A percentile compares a stretch with the other conserved stretches of the same genome.
Conservation (phyloP, 176 grass and related monocot genomes). For the Saccharum officinarum region DNA sequence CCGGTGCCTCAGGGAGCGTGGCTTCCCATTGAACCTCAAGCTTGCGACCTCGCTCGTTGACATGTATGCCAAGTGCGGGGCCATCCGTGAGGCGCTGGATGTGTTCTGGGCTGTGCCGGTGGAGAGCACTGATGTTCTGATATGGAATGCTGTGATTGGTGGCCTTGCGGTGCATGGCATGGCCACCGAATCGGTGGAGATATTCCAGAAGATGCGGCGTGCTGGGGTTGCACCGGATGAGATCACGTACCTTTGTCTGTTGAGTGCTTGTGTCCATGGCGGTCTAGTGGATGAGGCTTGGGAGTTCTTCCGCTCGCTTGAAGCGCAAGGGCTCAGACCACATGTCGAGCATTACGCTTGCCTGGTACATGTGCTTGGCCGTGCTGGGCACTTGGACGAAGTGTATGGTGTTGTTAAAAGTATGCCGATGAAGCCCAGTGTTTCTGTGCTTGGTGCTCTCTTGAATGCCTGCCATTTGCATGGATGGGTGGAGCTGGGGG, state of each 20-base stretch:
- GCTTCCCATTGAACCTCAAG: conserved; percentile 23
- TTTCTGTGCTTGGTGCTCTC: conserved; percentile 66
- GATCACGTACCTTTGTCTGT: conserved; percentile 62
- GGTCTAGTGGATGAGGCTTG: conserved; percentile 65
- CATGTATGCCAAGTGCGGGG: not conserved
- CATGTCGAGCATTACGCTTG: conserved; percentile 71
- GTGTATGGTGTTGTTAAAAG: conserved; percentile 49
- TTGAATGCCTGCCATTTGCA: conserved; percentile 52
- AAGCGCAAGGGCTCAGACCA: conserved; percentile 50
- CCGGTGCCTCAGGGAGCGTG: conserved; percentile 28
- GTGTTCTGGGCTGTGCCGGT: conserved; percentile 46
- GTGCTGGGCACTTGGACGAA: conserved; percentile 60
- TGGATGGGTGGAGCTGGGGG: conserved; percentile 70
- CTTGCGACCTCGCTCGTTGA: conserved; percentile 58
- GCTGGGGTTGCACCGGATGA: conserved; percentile 41
- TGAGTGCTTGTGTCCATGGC: conserved; percentile 61
- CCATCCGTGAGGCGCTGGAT: conserved; percentile 49
- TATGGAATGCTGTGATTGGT: conserved; percentile 69
- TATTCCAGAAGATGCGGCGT: conserved; percentile 52
- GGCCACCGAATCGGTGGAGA: conserved; percentile 43
- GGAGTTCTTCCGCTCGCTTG: conserved; percentile 51
- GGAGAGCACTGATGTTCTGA: conserved; percentile 49
- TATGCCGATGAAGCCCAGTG: conserved; percentile 63
- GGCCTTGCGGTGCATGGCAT: conserved; percentile 63
- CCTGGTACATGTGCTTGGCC: conserved; percentile 68